Base-by-base conservation (phyloP, 768 basidiomycete species). In the Tricholoma saponaceum region DNA sequence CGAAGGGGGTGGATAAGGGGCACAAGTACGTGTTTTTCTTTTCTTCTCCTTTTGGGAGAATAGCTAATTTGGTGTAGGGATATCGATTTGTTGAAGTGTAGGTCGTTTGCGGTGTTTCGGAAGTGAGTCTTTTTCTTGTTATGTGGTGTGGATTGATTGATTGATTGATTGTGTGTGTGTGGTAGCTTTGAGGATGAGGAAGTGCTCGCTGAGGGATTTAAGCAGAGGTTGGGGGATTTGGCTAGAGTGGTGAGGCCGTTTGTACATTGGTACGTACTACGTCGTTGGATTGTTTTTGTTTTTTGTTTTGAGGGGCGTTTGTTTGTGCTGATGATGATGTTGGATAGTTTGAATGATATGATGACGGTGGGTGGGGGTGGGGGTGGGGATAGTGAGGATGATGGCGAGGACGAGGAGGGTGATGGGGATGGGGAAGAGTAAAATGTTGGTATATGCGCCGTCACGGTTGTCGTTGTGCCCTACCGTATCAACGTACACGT, bases 11-110 rank as follows among this genome's bases (percentile, higher is more conserved):
- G 8, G 82, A 83, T 52, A 98, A 94, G 72, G 80, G 79, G 28
- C 94, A 98, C 68, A 77, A 78, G 90, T 91, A 55, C 16, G 79
- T 64, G 9, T 23, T 5, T 35, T 44, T 16, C 23, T 30, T 18
- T 8, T 46, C 22, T n/a, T 14, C 10, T 6, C 3, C 6, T 7
- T n/a, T 10, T 25, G 23, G n/a, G 25, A 7, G 30, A 2, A 13
- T 8, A 50, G 8, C 30, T 32, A 25, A 50, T 26, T 2, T 5
- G 5, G 8, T 18, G 32, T 58, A 90, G 88, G 70, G 93, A 98
- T 67, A 98, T 99, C 62, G 95, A 96, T 69, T 73, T 98, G 51
- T 74, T 99, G 60, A 92, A 91, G 70, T 87, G 90, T 59, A 84
- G 93, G 23, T 85, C 86, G 16, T 83, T 92, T 32, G 86, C 80